Evolutionary conservation across 192 early-diverging fungal species (phyloP).

Genomic region (Coemansia sp.): DNA sequence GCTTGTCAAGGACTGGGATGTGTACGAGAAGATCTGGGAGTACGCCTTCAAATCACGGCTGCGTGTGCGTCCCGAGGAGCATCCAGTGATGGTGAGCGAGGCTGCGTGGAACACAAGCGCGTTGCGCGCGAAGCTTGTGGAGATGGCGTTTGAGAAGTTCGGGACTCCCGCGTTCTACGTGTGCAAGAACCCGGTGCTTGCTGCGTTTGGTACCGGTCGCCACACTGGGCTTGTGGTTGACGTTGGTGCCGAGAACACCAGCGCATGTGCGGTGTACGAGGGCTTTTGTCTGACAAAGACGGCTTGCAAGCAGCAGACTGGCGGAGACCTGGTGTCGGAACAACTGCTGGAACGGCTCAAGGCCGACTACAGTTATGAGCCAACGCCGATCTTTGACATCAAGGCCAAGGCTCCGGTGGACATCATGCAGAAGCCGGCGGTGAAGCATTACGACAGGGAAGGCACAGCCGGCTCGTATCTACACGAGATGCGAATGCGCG

Average conservation of each 20-base stretch:
- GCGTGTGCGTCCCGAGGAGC: conserved; percentile 75
- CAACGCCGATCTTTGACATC: conserved; percentile 86
- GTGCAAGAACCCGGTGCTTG: conserved; percentile 87
- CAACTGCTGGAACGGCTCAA: conserved; percentile 70
- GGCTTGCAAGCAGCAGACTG: conserved; percentile 63
- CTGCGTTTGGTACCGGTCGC: conserved; percentile 89
- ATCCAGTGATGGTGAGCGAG: conserved; percentile 91
- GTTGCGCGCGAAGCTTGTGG: conserved; percentile 81
- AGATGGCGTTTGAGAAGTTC: conserved; percentile 95
- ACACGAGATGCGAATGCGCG: conserved; percentile 70
- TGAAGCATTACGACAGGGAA: conserved; percentile 24
- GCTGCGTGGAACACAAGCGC: conserved; percentile 88
- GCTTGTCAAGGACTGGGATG: conserved; percentile 94
- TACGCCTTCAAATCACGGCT: conserved; percentile 75
- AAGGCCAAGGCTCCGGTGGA: conserved; percentile 74
- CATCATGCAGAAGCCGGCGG: conserved; percentile 64
- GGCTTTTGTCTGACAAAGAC: conserved; percentile 95
- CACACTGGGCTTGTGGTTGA: conserved; percentile 90
- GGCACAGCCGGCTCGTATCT: conserved; percentile 61
- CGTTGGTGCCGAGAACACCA: conserved; percentile 85
- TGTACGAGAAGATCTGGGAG: conserved; percentile 90
- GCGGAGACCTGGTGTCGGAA: conserved; percentile 79
- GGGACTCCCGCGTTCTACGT: conserved; percentile 92
- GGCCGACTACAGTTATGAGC: conserved; percentile 59
- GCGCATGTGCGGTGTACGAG: conserved; percentile 95